Conservation (phyloP, 2,329 filamentous ascomycete species). For the Rutstroemia sydowiana region DNA sequence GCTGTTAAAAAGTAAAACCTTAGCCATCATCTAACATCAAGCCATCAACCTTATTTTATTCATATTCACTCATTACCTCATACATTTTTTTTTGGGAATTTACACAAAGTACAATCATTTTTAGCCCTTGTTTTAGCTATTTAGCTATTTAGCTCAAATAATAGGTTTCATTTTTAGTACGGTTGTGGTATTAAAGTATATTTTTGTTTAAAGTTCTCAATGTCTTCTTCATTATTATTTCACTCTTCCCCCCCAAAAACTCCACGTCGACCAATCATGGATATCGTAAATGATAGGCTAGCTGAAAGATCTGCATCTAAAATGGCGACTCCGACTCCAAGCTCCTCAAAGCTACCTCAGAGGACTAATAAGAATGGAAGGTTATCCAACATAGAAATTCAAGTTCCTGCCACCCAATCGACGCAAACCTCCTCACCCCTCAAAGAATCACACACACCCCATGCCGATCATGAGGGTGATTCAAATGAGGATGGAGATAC, state of each 20-base stretch:
- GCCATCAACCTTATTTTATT: no score
- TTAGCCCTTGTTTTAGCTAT: no score
- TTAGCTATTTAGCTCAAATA: no score
- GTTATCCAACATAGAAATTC: neutral
- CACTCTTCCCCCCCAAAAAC: constrained; percentile 11
- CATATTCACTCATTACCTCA: no score
- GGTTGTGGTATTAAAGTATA: no score
- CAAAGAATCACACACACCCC: constrained; percentile 1
- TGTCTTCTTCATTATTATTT: constrained; percentile 12
- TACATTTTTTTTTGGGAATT: no score
- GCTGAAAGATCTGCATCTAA: constrained; percentile 7
- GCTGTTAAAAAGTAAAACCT: no score
- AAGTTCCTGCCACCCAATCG: constrained; percentile 4
- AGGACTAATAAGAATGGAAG: constrained; percentile 1
- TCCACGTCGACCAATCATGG: constrained; percentile 13
- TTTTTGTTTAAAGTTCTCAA: constrained; percentile 1
- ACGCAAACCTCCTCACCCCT: constrained; percentile 1
- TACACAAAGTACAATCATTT: no score
- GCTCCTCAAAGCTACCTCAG: constrained; percentile 5
- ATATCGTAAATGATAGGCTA: constrained; percentile 9
- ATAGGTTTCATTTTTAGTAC: no score
- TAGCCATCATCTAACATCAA: no score
- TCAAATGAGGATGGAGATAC: neutral
- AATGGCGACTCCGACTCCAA: constrained; percentile 2
- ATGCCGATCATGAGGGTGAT: neutral